Evolutionary conservation across 768 basidiomycete genomes (phyloP).

Genomic region (Sarcodon sp.): DNA sequence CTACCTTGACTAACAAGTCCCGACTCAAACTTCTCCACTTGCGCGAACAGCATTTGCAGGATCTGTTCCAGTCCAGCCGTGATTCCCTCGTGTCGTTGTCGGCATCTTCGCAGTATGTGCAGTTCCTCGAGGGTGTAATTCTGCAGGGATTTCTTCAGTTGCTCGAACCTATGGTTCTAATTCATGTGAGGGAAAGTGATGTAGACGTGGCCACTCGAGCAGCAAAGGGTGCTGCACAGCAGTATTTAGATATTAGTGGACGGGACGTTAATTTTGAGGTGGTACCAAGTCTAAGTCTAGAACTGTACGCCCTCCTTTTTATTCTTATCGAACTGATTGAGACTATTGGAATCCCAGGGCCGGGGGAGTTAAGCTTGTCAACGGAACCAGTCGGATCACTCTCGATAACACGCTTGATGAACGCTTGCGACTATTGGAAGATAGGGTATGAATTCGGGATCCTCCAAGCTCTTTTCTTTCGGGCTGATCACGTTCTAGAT

Average conservation of each 20-base stretch:
- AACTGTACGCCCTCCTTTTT: constrained; percentile 36
- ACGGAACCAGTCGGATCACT: constrained; percentile 65
- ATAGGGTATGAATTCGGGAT: constrained; percentile 47
- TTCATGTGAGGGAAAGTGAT: constrained; percentile 63
- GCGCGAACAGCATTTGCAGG: constrained; percentile 85
- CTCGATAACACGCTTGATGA: constrained; percentile 95
- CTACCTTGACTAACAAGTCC: constrained; percentile 93
- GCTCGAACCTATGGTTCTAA: constrained; percentile 58
- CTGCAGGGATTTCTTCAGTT: constrained; percentile 78
- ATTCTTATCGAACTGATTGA: neutral
- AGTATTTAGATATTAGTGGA: constrained; percentile 74
- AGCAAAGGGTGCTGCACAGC: constrained; percentile 42
- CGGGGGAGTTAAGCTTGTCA: constrained; percentile 74
- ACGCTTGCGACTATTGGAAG: constrained; percentile 77
- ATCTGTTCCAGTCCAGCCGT: constrained; percentile 71
- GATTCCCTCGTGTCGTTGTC: constrained; percentile 47
- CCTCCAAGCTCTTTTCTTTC: neutral
- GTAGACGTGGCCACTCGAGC: constrained; percentile 47
- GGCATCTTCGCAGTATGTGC: constrained; percentile 55
- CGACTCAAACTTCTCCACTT: constrained; percentile 82
- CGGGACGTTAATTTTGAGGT: constrained; percentile 45
- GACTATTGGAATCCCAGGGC: constrained; percentile 30
- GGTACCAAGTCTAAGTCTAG: constrained; percentile 47
- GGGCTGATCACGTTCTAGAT: constrained; percentile 38
- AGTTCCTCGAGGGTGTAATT: constrained; percentile 76